Evolutionary conservation across 768 basidiomycete genomes (phyloP).

Genomic region (Holtermanniella nyarrowii): DNA sequence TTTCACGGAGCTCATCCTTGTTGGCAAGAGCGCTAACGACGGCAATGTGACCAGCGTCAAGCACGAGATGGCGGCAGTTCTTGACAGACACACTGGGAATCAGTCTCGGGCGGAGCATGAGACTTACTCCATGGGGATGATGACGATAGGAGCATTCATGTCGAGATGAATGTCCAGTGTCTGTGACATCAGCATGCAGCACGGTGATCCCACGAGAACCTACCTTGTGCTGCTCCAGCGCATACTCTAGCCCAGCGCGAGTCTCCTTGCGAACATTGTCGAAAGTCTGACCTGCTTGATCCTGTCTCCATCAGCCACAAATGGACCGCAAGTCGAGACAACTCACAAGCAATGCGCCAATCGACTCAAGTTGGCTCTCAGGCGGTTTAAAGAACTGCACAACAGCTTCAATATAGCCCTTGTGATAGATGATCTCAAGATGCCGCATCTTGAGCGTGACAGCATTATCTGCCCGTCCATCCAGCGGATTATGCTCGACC

Average conservation of each 20-base stretch:
- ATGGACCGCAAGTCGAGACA: no score
- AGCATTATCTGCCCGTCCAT: constrained; percentile 81
- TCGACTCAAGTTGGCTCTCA: constrained; percentile 85
- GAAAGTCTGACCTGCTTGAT: constrained; percentile 81
- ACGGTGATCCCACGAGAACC: not conserved
- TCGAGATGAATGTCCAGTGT: constrained; percentile 95
- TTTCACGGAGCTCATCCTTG: constrained; percentile 63
- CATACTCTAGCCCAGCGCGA: constrained; percentile 83
- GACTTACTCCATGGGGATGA: constrained; percentile 87
- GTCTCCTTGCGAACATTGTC: constrained; percentile 92
- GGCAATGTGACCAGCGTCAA: constrained; percentile 94
- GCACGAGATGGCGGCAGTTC: constrained; percentile 71
- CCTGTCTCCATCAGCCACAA: no score
- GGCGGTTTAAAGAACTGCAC: constrained; percentile 88
- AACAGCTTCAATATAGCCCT: constrained; percentile 83
- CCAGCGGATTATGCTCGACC: constrained; percentile 83
- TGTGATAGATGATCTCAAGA: constrained; percentile 94
- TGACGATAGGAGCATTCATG: constrained; percentile 91
- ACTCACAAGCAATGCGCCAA: constrained; percentile 72
- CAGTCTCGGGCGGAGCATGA: not conserved
- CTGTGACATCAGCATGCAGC: constrained; percentile 13
- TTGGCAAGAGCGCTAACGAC: constrained; percentile 82
- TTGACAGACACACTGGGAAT: constrained; percentile 60
- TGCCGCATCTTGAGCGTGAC: constrained; percentile 82
- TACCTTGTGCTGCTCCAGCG: constrained; percentile 72